Conservation (phyloP, 805 yeast species). For the Yamadazyma ubonensis region DNA sequence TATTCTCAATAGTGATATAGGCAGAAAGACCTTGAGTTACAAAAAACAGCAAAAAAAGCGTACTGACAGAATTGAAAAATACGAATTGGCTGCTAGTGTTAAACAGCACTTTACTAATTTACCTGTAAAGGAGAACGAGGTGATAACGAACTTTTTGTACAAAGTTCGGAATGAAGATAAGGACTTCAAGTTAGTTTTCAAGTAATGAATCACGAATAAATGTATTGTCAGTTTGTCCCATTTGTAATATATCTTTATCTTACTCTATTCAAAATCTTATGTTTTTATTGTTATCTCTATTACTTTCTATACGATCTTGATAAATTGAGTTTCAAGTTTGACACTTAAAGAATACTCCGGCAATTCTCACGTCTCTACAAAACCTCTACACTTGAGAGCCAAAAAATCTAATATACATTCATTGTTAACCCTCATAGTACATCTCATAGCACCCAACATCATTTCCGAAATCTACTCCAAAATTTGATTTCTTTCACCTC, state of each 20-base stretch:
- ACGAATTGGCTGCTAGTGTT: conserved; percentile 56
- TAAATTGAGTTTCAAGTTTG: no score
- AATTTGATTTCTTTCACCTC: no score
- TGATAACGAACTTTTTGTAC: conserved; percentile 84
- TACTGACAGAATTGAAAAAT: conserved; percentile 44
- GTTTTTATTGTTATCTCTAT: no score
- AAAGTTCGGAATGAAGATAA: conserved; percentile 70
- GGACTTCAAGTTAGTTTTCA: conserved; percentile 42
- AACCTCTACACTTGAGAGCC: no score
- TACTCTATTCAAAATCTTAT: no score
- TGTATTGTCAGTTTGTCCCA: background rate
- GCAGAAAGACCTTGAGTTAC: conserved; percentile 58
- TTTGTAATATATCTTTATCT: no score
- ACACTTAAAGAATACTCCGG: no score
- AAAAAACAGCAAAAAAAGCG: conserved; percentile 36
- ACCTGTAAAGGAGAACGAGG: conserved; percentile 76
- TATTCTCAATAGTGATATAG: conserved; percentile 67
- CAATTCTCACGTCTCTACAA: no score
- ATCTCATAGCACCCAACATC: no score
- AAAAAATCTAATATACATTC: no score
- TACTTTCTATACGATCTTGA: no score
- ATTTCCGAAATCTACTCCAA: no score
- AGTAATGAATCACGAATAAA: conserved; percentile 15
- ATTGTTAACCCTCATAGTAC: background rate
- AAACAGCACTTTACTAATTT: conserved; percentile 64